Base-by-base conservation (phyloP, 352 stramenopile genomes). In the Pythium aquatile region DNA sequence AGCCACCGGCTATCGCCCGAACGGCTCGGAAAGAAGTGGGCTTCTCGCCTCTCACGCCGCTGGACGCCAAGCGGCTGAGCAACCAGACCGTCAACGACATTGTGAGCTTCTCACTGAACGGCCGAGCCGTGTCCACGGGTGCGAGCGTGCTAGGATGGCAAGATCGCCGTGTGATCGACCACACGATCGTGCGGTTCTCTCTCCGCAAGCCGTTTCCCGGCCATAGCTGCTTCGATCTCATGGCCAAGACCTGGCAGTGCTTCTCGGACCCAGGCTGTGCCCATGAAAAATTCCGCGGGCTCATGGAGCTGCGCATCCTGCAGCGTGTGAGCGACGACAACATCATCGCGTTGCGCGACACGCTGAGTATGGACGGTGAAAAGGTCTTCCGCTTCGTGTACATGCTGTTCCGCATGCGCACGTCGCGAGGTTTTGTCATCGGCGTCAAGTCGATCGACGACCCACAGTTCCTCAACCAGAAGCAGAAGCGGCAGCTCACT, bases 271-370 rank as follows among this genome's bases (percentile, higher is more conserved):
- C 81, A 0, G 63, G 66, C 11, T 91, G 83, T 51, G 76, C 76
- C 0, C 69, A 83, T 42, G 29, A 75, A 32, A 90, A 86, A 52
- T 91, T 91, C 59, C 73, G 73, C 9, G 83, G 83, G 1, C 67
- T 91, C 17, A 77, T 89, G 70, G 82, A 81, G 69, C 64, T 81
- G 11, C 74, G 69, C 2, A 77, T 91, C 35, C 60, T 91, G n/a
- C 83, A 91, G 70, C 75, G 76, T 17, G 74, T 91, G 61, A 84
- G 85, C 35, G 83, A 88, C 30, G 83, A 91, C 63, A 87, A 76
- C n/a, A 72, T 91, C 33, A 73, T 91, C 37, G 80, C 80, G 28
- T 47, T 91, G 52, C 78, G 83, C 9, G 81, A 89, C 63, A 77
- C 72, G 3, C 24, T 65, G 30, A 85, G 74, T 39, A 65, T 72